Conservation (phyloP, 106 monocot genomes). For the Phalaenopsis aphrodite region DNA sequence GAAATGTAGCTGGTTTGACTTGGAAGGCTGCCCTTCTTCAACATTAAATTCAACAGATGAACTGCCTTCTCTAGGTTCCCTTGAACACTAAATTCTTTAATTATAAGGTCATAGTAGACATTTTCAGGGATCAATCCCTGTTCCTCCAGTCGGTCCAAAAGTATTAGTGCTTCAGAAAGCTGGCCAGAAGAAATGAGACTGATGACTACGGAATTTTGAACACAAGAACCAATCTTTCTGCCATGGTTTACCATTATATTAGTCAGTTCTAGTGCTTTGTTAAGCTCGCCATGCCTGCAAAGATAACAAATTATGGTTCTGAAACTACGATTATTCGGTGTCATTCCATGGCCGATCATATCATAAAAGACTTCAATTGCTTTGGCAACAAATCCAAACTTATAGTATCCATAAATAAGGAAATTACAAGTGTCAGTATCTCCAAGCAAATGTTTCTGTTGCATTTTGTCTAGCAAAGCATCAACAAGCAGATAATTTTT, state of each 20-base stretch:
- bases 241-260: slow-evolving; percentile 37
- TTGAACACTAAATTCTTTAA: slow-evolving; percentile 46
- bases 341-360: slow-evolving; percentile 38
- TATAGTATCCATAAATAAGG: slow-evolving; percentile 65
- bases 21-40: slow-evolving; percentile 60
- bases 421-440: slow-evolving; percentile 69
- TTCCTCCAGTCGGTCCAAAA: slow-evolving; percentile 31
- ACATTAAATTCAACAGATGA: slow-evolving; percentile 63
- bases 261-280: slow-evolving; percentile 50
- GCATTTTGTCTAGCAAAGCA: slow-evolving; percentile 54
- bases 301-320: slow-evolving; percentile 47
- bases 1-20: slow-evolving; percentile 60
- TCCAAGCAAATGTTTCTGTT: slow-evolving; percentile 19
- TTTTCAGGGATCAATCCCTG: slow-evolving; percentile 14
- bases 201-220: slow-evolving; percentile 34
- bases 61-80: slow-evolving; percentile 47
- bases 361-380: slow-evolving; percentile 39
- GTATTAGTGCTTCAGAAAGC: slow-evolving; percentile 40
- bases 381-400: slow-evolving; percentile 37
- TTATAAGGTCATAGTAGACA: slow-evolving; percentile 37
- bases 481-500: slow-evolving; percentile 39
- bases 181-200: slow-evolving; percentile 32
- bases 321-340: slow-evolving; percentile 62
- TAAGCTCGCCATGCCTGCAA: slow-evolving; percentile 30
- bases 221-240: slow-evolving; percentile 45